Base-by-base conservation (phyloP, 441 rosid species). In the Populus trichocarpa region DNA sequence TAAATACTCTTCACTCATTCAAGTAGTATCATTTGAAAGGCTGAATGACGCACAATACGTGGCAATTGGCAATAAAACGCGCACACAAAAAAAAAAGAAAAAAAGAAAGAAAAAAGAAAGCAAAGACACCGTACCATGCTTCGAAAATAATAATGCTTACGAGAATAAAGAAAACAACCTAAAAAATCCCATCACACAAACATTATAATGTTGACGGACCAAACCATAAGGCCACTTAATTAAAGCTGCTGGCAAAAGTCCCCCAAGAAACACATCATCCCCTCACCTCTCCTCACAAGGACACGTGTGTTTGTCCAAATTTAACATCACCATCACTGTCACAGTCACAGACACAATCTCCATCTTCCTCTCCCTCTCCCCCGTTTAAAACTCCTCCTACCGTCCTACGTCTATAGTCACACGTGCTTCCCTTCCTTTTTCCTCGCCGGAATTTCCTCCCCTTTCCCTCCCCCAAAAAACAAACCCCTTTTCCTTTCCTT, bases 371-470 rank as follows among this genome's bases (percentile, higher is more conserved):
- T 35, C 38, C 38, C 1, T 35, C 38, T 7, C 38, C 38, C 38
- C 38, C 38, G 38, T 35, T 57, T 53, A 13, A 53, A 53, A 53
- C 61, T 32, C 14, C 32, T n/a, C n/a, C n/a, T n/a, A n/a, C n/a
- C n/a, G n/a, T 69, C 22, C 5, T 33, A 6, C 23, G 18, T 6
- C 33, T 32, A 35, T 11, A 46, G 3, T 22, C 66, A 12, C 93
- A 91, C 91, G 92, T 90, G 91, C 84, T 81, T 35, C 65, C 33
- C 20, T 59, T 68, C 85, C 81, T 2, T 8, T 42, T 75, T 73
- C 79, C 71, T 83, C 89, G 88, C 90, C 91, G 90, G 87, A 64
- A 66, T 50, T 76, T 67, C 82, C 88, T 83, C 57, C 89, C 72
- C 20, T 46, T 46, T 46, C 57, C 2, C 57, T 46, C 57, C 20